phyloP scores from a whole-genome alignment of 441 rosid species.

The Adansonia madagascariensis region DNA sequence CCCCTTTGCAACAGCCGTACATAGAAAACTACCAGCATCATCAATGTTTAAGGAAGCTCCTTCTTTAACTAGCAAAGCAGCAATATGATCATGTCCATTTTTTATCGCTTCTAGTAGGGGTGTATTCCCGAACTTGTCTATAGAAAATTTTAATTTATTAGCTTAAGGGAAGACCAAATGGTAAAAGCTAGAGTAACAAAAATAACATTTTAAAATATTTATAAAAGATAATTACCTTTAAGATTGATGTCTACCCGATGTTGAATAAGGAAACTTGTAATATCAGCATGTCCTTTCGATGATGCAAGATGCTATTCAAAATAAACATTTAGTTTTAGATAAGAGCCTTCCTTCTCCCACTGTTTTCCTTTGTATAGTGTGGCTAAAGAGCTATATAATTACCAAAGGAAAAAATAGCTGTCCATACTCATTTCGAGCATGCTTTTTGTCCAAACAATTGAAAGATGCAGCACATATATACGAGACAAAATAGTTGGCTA shows the following conservation, averaged over 20 bases:
- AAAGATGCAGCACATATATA: neutral
- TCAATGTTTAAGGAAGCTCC: slow-evolving; percentile 74
- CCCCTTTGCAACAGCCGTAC: slow-evolving; percentile 67
- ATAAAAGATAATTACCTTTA: slow-evolving; percentile 57
- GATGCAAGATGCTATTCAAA: slow-evolving; percentile 86
- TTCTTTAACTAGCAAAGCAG: slow-evolving; percentile 62
- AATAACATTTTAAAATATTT: neutral
- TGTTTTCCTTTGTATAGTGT: neutral
- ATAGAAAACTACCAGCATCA: slow-evolving; percentile 78
- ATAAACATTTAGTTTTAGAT: slow-evolving; percentile 10
- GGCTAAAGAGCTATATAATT: neutral
- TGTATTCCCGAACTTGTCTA: slow-evolving; percentile 89
- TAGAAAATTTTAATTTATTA: slow-evolving; percentile 4
- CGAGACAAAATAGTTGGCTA: neutral
- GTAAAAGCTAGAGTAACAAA: slow-evolving; percentile 7
- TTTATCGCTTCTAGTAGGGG: slow-evolving; percentile 88
- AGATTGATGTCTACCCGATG: slow-evolving; percentile 62
- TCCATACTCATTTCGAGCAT: neutral
- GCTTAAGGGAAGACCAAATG: neutral
- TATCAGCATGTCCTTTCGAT: slow-evolving; percentile 78
- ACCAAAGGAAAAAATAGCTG: neutral
- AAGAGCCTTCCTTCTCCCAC: neutral
- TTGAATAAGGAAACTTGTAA: slow-evolving; percentile 63
- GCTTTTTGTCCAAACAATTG: neutral
- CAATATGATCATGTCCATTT: slow-evolving; percentile 66